These are phyloP conservation scores for Aspergillus candidus DNA, from an alignment of 2,329 filamentous ascomycete genomes.

Conservation along the genomic window DNA sequence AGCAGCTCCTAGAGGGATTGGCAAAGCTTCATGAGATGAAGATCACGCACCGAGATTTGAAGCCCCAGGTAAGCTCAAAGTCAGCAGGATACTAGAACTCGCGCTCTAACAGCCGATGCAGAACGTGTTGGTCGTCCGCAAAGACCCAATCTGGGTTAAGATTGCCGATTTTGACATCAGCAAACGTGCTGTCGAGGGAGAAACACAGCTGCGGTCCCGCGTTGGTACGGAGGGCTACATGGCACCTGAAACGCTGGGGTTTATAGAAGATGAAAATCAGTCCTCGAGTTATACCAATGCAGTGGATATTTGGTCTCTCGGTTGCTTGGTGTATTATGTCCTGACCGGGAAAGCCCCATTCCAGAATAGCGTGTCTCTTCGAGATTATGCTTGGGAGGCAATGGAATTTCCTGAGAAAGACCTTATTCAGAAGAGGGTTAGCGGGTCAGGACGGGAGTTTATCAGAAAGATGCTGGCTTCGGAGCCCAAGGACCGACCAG, in stretches of 20 bases:
- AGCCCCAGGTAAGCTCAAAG: not conserved
- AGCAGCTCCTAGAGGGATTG: conserved; percentile 5
- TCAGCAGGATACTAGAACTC: no score
- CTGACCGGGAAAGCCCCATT: conserved; percentile 4
- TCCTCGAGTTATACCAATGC: not conserved
- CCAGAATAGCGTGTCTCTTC: not conserved
- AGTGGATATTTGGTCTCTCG: conserved; percentile 6
- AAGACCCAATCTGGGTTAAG: conserved; percentile 5
- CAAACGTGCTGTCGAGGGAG: conserved; percentile 5
- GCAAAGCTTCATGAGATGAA: conserved; percentile 1
- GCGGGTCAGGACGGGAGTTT: no score
- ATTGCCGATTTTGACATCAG: conserved; percentile 9
- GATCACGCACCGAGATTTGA: conserved; percentile 6
- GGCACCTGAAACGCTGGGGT: conserved; percentile 2
- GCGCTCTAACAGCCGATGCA: not conserved
- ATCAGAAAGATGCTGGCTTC: no score
- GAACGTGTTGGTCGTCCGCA: conserved; percentile 1
- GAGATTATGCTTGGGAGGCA: not conserved
- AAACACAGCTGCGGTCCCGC: not conserved
- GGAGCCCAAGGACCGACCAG: no score
- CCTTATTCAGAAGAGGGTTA: no score
- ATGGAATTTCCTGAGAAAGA: no score
- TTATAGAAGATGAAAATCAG: not conserved
- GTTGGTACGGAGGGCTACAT: conserved; percentile 5
- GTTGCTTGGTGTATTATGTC: conserved; percentile 1